Evolutionary conservation across 1,284 basidiomycete genomes (phyloP), one percentile per base, ranked within the genome.

Genomic region (Puccinia triticina): DNA sequence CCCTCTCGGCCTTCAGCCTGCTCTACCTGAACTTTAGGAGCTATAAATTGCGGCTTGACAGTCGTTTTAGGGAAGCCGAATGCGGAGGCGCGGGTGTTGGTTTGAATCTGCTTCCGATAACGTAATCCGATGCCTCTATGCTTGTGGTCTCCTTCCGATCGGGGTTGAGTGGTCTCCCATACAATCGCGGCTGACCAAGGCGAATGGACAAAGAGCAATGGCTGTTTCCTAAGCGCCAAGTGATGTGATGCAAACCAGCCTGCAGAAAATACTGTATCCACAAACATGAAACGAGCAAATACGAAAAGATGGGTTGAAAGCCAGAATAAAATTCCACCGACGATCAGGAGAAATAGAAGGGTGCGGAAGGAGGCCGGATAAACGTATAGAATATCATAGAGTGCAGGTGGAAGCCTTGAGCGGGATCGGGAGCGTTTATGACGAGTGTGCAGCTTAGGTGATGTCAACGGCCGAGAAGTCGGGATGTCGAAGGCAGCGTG

Each of bases 151-250:
- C 37, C 66, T 57, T 80, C 78, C 37, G 55, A 50, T 26, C 78
- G 78, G 59, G 67, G 75, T 83, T 48, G 81, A 80, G 83, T 84
- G 29, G 84, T 83, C 57, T 85, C 85, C 85, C 85, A 85, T 1
- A 85, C 85, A 29, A 85, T 74, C 14, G 83, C 79, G 21, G 82
- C 83, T 55, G 82, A 57, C 14, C 48, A 73, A 0, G 76, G 80
- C 5, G 83, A 84, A 66, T 84, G 83, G 10, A 85, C 82, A 23
- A 85, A 85, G 4, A 85, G 26, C 14, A 85, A 53, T 23, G 85
- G 85, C 66, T 84, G 64, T 79, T 85, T 85, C 37, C 85, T 53
- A 53, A 85, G 34, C n/a, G 61, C 57, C n/a, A 82, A n/a, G 66
- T 73, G 69, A 66, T 55, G 55, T 18, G 71, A 74, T 50, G 69